These are phyloP conservation scores for Thalia dealbata DNA, from an alignment of 176 grass and related monocot species.

Conservation along the genomic window DNA sequence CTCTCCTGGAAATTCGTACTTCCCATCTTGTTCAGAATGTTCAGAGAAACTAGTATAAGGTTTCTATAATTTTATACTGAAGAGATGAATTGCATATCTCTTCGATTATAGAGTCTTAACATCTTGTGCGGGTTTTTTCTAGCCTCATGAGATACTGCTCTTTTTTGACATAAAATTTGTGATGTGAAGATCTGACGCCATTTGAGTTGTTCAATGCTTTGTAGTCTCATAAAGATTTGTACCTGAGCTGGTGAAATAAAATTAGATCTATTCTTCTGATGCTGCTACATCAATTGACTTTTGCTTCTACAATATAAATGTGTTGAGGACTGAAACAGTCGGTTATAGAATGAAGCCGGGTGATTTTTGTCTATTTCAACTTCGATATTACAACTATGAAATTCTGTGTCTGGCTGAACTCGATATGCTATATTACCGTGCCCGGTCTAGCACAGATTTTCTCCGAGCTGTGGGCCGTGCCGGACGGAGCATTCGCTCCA, in stretches of 20 bases:
- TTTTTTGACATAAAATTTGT: neutral
- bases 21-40: neutral
- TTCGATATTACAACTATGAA: no score
- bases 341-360: no score
- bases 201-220: neutral
- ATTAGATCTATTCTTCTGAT: neutral
- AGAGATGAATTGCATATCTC: neutral
- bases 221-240: neutral
- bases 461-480: no score
- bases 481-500: no score
- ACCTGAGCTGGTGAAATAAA: neutral
- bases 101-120: no score
- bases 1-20: neutral
- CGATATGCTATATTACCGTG: no score
- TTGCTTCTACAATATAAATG: no score
- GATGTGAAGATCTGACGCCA: neutral
- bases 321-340: no score
- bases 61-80: neutral
- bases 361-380: no score
- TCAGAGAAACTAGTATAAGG: neutral
- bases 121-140: neutral
- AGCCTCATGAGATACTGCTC: neutral
- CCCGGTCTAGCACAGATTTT: no score
- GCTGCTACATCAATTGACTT: no score
- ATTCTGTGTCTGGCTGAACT: no score